Percentiles rank a stretch among this genome's conserved stretches.
Evolutionary conservation across 345 rosid genomes (phyloP).

Genomic region (Dipteronia sinensis): DNA sequence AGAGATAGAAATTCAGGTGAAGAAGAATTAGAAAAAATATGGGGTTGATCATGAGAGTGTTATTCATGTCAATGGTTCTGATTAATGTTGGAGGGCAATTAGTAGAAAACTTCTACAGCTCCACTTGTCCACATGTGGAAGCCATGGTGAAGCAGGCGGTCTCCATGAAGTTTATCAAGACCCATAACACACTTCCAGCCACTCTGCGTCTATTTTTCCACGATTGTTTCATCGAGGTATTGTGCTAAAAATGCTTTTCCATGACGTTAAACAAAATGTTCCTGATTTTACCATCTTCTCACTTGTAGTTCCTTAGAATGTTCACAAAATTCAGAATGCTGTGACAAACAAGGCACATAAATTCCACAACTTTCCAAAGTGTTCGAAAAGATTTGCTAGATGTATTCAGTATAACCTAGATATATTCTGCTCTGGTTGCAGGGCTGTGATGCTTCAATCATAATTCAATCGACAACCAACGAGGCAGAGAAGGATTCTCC

Average conservation of each 20-base stretch:
- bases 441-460: neutral
- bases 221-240: neutral
- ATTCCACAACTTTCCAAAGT: neutral
- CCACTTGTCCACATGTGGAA: neutral
- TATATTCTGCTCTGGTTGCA: neutral
- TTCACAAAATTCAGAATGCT: no score
- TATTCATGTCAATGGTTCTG: neutral
- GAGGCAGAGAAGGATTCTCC: constrained; percentile 45
- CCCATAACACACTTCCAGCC: neutral
- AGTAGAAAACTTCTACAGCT: neutral
- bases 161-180: no score
- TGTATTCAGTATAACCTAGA: neutral
- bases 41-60: neutral
- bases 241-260: no score
- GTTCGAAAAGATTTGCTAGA: neutral
- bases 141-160: neutral
- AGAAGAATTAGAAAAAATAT: neutral
- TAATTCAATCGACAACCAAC: neutral
- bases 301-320: no score
- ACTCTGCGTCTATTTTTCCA: neutral
- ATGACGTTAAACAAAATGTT: no score
- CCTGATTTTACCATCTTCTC: no score
- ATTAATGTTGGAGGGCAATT: neutral
- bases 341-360: no score
- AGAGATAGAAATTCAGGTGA: no score